Percentiles rank a stretch among this genome's conserved stretches.
Evolutionary conservation across 2,329 filamentous ascomycete genomes (phyloP).

Genomic region (Ophiosphaerella narmari): DNA sequence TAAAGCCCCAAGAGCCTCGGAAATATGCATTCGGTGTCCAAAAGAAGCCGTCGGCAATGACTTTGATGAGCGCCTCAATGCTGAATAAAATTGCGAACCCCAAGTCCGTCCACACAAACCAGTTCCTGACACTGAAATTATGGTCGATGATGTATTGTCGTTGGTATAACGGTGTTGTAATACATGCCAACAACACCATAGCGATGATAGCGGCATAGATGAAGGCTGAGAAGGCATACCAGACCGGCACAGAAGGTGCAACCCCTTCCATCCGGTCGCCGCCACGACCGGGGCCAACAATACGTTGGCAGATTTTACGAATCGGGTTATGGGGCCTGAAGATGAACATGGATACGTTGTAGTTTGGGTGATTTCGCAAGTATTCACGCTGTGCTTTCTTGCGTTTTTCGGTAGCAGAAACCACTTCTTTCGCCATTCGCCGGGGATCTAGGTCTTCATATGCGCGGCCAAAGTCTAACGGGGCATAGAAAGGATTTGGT

Average conservation of each 20-base stretch:
- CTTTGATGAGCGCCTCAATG: constrained; percentile 84
- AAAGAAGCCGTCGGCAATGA: constrained; percentile 92
- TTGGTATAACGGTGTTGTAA: constrained; percentile 94
- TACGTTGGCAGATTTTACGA: constrained; percentile 79
- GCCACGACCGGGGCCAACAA: constrained; percentile 90
- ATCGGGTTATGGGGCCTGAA: constrained; percentile 80
- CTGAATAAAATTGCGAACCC: constrained; percentile 88
- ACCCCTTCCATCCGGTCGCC: constrained; percentile 86
- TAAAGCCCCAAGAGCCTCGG: constrained; percentile 94
- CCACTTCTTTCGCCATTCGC: constrained; percentile 87
- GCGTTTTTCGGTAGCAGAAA: constrained; percentile 78
- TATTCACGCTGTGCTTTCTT: constrained; percentile 92
- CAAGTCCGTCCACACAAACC: constrained; percentile 95
- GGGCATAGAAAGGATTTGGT: constrained; percentile 94
- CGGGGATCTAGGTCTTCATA: constrained; percentile 83
- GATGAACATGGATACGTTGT: constrained; percentile 90
- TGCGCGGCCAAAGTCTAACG: constrained; percentile 69
- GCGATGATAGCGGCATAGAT: constrained; percentile 93
- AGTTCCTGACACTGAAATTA: constrained; percentile 69
- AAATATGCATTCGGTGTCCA: constrained; percentile 98
- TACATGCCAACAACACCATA: constrained; percentile 95
- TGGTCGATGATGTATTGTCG: constrained; percentile 76
- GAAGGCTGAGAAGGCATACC: constrained; percentile 92
- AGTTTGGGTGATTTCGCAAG: constrained; percentile 80
- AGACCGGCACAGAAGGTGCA: constrained; percentile 83